Conservation (phyloP, 148 eudicot species). For the Vaccinium myrtillus region DNA sequence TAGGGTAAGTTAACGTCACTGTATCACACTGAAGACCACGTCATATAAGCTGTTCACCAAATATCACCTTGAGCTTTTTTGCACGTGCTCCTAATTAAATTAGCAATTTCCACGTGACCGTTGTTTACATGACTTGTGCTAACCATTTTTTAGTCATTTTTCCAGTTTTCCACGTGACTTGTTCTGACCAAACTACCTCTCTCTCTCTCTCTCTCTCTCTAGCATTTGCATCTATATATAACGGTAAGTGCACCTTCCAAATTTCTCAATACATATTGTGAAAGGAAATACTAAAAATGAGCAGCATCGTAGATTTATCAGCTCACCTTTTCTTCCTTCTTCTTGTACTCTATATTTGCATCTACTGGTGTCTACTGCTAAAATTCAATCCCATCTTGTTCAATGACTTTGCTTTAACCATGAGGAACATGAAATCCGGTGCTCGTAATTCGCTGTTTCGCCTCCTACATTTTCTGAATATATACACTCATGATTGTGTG, state of each 20-base stretch:
- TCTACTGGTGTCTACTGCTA: neutral
- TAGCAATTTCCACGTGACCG: no score
- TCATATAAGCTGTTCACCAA: no score
- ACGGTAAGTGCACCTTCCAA: neutral
- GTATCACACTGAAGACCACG: no score
- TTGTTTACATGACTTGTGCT: neutral
- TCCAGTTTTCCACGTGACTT: neutral
- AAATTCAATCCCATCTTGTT: neutral
- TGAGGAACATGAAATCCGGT: neutral
- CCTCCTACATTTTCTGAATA: neutral
- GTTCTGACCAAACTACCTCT: neutral
- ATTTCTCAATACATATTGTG: neutral
- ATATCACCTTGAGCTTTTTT: no score
- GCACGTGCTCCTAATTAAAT: no score
- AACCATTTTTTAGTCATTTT: neutral
- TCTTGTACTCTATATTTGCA: neutral
- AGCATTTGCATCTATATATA: neutral
- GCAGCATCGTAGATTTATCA: neutral
- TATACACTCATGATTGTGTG: neutral
- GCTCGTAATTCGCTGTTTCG: neutral
- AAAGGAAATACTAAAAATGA: neutral
- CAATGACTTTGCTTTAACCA: neutral
- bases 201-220: neutral
- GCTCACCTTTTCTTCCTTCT: neutral
- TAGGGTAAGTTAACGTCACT: no score